phyloP scores from a whole-genome alignment of 371 early-diverging fungal species.

The Mucor racemosus region DNA sequence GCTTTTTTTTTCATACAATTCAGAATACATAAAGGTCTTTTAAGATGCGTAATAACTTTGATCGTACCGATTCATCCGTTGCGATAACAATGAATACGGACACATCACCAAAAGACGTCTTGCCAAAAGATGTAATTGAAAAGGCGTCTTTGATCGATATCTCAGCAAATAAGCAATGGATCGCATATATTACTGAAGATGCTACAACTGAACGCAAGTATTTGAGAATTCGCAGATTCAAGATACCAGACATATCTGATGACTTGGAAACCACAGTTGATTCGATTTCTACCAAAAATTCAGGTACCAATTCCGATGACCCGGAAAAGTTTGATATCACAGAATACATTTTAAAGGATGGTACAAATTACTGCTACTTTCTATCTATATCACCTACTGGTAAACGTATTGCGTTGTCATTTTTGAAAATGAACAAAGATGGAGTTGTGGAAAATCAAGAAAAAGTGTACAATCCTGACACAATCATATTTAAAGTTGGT shows the following conservation, averaged over 20 bases:
- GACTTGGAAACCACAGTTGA: background rate
- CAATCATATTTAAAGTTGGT: background rate
- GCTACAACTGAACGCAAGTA: background rate
- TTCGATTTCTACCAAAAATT: background rate
- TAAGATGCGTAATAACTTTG: background rate
- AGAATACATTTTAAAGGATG: background rate
- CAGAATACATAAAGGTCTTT: too few relatives aligned
- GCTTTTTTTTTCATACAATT: too few relatives aligned
- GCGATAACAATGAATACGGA: background rate
- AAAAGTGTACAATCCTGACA: background rate
- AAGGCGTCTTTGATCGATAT: constrained; percentile 1
- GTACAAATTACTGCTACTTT: constrained; percentile 1
- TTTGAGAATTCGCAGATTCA: constrained; percentile 3
- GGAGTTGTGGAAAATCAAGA: background rate
- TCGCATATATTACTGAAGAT: background rate
- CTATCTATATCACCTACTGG: constrained; percentile 12
- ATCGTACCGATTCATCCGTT: background rate
- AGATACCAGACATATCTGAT: background rate
- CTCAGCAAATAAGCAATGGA: constrained; percentile 7
- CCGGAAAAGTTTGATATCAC: background rate
- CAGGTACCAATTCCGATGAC: background rate
- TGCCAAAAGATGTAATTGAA: background rate
- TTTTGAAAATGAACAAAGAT: background rate
- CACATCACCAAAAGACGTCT: background rate
- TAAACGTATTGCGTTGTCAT: background rate